phyloP scores from a whole-genome alignment of 768 basidiomycete genomes.

The Clathrus columnatus region DNA sequence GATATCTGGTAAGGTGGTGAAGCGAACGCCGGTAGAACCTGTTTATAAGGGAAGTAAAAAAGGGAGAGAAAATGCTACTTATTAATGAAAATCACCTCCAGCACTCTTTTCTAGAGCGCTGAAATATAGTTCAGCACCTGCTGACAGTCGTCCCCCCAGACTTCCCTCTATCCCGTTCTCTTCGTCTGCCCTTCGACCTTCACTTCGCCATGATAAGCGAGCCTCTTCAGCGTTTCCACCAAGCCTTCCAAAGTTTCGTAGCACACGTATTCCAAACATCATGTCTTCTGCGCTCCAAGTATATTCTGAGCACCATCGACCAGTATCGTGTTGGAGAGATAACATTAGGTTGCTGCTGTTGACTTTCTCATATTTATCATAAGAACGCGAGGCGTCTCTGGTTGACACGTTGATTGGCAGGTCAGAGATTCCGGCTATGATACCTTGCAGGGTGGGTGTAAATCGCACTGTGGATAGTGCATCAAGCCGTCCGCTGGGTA shows the following conservation, averaged over 20 bases:
- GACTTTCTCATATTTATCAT: constrained; percentile 20
- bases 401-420: constrained; percentile 43
- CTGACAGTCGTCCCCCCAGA: constrained; percentile 79
- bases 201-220: constrained; percentile 16
- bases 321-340: constrained; percentile 85
- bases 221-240: constrained; percentile 29
- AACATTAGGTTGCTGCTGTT: constrained; percentile 50
- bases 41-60: constrained; percentile 1
- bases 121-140: constrained; percentile 90
- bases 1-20: constrained; percentile 82
- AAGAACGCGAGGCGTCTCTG: constrained; percentile 19
- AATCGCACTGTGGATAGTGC: constrained; percentile 82
- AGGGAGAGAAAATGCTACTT: neutral
- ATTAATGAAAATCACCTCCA: constrained; percentile 50
- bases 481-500: constrained; percentile 82
- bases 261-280: constrained; percentile 81
- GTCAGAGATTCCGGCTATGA: constrained; percentile 82
- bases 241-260: constrained; percentile 86
- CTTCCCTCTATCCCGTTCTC: constrained; percentile 91
- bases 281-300: constrained; percentile 90
- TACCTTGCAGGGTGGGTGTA: constrained; percentile 66
- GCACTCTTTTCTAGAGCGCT: constrained; percentile 90
- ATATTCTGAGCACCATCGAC: constrained; percentile 89
- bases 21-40: constrained; percentile 94
- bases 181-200: constrained; percentile 79